phyloP scores from a whole-genome alignment of 106 monocot species.

The Phalaenopsis equestris region DNA sequence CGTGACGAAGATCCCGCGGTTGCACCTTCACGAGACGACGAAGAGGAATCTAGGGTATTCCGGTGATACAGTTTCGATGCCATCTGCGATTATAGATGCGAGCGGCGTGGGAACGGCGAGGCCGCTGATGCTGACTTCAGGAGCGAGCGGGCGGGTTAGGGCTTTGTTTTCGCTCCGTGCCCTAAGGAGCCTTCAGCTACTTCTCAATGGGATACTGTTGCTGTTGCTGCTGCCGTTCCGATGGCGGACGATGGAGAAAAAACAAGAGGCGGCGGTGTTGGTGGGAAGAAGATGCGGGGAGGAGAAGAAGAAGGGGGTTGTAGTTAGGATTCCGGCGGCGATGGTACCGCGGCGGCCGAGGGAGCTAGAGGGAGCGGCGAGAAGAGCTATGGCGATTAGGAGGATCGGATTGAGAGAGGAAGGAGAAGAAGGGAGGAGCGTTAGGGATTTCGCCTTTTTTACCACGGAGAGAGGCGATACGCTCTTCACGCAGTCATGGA shows the following conservation, averaged over 20 bases:
- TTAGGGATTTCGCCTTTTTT: conserved; percentile 41
- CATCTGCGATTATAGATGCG: neutral
- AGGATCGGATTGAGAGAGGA: conserved; percentile 20
- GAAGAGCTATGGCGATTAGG: conserved; percentile 58
- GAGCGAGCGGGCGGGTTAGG: conserved; percentile 26
- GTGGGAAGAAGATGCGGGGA: neutral
- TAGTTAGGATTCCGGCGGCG: conserved; percentile 16
- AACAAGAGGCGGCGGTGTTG: neutral
- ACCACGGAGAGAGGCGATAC: conserved; percentile 50
- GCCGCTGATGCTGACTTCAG: conserved; percentile 36
- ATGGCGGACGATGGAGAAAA: conserved; percentile 6
- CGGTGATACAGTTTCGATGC: neutral
- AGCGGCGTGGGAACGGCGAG: neutral
- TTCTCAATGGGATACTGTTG: conserved; percentile 31
- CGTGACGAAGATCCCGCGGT: neutral
- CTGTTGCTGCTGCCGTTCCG: conserved; percentile 33
- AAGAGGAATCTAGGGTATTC: neutral
- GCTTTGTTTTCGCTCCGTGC: conserved; percentile 31
- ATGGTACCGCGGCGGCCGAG: conserved; percentile 15
- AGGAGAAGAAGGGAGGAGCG: conserved; percentile 14
- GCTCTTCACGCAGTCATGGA: conserved; percentile 75
- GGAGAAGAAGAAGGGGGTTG: conserved; percentile 1
- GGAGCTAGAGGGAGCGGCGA: conserved; percentile 37
- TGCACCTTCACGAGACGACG: neutral
- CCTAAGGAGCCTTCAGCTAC: conserved; percentile 18